Evolutionary conservation across 345 rosid genomes (phyloP).

Genomic region (Hevea brasiliensis): DNA sequence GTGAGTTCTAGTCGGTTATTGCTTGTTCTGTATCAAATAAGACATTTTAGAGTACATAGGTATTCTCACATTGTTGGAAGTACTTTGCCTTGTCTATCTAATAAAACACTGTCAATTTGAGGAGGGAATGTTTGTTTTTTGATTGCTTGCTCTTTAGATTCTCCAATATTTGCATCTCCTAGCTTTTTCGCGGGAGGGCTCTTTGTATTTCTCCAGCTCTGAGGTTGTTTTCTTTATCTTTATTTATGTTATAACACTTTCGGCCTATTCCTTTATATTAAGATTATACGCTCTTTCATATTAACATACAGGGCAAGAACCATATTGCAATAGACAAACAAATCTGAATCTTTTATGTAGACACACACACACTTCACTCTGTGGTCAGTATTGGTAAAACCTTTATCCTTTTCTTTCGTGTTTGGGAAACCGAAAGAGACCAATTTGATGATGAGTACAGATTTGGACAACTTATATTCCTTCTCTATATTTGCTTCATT

Average conservation of each 20-base stretch:
- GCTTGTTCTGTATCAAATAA: slow-evolving; percentile 18
- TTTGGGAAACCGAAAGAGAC: slow-evolving; percentile 58
- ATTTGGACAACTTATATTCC: slow-evolving; percentile 35
- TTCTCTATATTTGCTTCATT: slow-evolving; percentile 6
- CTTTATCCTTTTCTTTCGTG: slow-evolving; percentile 62
- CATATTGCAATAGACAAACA: neutral
- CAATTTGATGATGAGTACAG: slow-evolving; percentile 22
- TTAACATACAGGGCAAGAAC: slow-evolving; percentile 1
- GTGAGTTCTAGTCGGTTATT: neutral
- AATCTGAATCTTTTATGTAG: slow-evolving; percentile 11
- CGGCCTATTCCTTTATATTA: slow-evolving; percentile 16
- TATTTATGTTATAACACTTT: slow-evolving; percentile 9
- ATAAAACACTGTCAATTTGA: slow-evolving; percentile 19
- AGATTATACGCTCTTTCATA: neutral
- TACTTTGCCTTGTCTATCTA: slow-evolving; percentile 14
- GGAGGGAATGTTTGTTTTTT: slow-evolving; percentile 29
- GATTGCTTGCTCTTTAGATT: slow-evolving; percentile 23
- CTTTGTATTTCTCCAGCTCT: slow-evolving; percentile 14
- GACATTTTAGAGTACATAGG: neutral
- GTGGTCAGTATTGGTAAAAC: slow-evolving; percentile 13
- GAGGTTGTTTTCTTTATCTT: slow-evolving; percentile 8
- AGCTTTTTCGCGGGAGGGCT: neutral
- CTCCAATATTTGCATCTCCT: slow-evolving; percentile 19
- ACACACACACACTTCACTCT: slow-evolving; percentile 19
- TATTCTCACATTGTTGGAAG: neutral